phyloP scores from a whole-genome alignment of 2,329 filamentous ascomycete species.

The Phialocephala sp. region DNA sequence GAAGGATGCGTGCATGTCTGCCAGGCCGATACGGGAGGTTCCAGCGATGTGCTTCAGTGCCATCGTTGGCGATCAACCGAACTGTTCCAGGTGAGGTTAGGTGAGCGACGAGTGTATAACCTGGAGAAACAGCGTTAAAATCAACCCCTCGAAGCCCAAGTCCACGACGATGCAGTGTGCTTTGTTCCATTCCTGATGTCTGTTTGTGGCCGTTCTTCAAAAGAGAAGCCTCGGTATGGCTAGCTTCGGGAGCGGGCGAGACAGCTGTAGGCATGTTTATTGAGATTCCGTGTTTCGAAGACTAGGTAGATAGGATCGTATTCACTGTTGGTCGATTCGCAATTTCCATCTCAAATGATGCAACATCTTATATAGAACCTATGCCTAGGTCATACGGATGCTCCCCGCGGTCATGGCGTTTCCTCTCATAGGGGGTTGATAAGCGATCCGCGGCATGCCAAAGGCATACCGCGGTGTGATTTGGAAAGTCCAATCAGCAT shows the following conservation, averaged over 20 bases:
- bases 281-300: not conserved
- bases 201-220: slow-evolving; percentile 8
- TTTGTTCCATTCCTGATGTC: slow-evolving; percentile 44
- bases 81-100: slow-evolving; percentile 47
- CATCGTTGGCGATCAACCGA: slow-evolving; percentile 48
- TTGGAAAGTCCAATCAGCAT: not conserved
- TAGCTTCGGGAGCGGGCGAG: slow-evolving; percentile 1
- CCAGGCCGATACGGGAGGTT: slow-evolving; percentile 49
- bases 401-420: not conserved
- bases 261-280: slow-evolving; percentile 14
- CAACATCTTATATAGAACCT: slow-evolving; percentile 10
- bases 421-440: not conserved
- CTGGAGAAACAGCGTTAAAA: slow-evolving; percentile 45
- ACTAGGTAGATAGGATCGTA: not conserved
- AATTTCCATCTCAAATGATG: slow-evolving; percentile 12
- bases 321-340: slow-evolving; percentile 4
- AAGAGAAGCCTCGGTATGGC: not conserved
- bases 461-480: slow-evolving; percentile 12
- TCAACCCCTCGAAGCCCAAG: slow-evolving; percentile 49
- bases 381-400: slow-evolving; percentile 1
- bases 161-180: slow-evolving; percentile 49
- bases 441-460: slow-evolving; percentile 14
- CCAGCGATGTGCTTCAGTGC: slow-evolving; percentile 51
- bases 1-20: slow-evolving; percentile 51
- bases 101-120: slow-evolving; percentile 50